phyloP scores from a whole-genome alignment of 108 stramenopile species.

The Skeletonema marinoi region DNA sequence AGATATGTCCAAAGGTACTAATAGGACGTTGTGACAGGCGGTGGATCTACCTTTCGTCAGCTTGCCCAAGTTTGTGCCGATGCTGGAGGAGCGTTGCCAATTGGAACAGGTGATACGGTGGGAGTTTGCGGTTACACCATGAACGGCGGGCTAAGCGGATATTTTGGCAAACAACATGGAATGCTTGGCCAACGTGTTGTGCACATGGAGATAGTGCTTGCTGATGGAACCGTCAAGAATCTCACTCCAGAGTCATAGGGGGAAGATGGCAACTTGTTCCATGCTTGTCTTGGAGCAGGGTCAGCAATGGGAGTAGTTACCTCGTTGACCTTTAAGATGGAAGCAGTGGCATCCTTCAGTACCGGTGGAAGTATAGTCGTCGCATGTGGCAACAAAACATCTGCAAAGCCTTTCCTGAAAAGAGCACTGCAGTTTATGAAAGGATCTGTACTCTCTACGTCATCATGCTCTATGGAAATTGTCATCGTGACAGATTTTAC shows the following conservation, averaged over 20 bases:
- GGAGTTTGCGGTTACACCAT: conserved; percentile 17
- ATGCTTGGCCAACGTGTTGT: conserved; percentile 30
- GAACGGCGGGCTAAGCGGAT: conserved; percentile 25
- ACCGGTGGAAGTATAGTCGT: conserved; percentile 22
- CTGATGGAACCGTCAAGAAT: conserved; percentile 11
- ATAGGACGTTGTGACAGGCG: no score
- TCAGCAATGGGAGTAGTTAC: conserved; percentile 36
- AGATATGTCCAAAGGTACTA: no score
- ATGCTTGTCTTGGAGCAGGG: conserved; percentile 26
- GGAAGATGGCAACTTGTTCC: conserved; percentile 18
- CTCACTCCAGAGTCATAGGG: not conserved
- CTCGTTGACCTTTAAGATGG: conserved; percentile 23
- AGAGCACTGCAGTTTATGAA: conserved; percentile 23
- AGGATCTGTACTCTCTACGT: conserved; percentile 1
- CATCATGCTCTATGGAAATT: conserved; percentile 30
- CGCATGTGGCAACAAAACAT: conserved; percentile 12
- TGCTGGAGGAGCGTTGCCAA: conserved; percentile 16
- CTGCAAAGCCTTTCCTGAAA: conserved; percentile 1
- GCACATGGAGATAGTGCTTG: conserved; percentile 17
- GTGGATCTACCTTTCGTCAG: conserved; percentile 20
- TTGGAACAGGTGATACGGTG: conserved; percentile 23
- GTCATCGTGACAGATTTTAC: conserved; percentile 12
- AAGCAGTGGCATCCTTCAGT: conserved; percentile 8
- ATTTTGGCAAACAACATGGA: conserved; percentile 24
- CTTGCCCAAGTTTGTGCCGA: conserved; percentile 11